Evolutionary conservation across 306 rosid genomes (phyloP).

Genomic region (Urtica urens): DNA sequence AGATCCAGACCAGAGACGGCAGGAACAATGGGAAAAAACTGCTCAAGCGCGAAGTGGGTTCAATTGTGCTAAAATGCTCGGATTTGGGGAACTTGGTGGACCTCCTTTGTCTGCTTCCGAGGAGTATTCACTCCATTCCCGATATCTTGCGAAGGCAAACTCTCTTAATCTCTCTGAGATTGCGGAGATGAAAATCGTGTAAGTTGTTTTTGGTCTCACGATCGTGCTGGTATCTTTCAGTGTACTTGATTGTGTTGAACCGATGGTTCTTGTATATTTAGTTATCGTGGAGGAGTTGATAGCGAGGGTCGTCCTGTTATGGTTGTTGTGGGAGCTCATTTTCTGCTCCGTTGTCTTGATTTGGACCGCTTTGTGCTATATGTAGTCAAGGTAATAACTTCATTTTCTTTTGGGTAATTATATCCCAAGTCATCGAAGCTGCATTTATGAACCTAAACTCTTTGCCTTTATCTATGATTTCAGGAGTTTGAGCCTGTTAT

Average conservation of each 20-base stretch:
- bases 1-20: constrained; percentile 96
- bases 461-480: constrained; percentile 16
- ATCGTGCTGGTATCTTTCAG: constrained; percentile 9
- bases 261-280: constrained; percentile 22
- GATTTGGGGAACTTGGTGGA: constrained; percentile 80
- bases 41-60: constrained; percentile 82
- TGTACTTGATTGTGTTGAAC: not conserved
- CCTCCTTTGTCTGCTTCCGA: constrained; percentile 81
- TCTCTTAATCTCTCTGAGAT: constrained; percentile 84
- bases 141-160: constrained; percentile 96
- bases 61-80: constrained; percentile 71
- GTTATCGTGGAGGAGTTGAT: constrained; percentile 97
- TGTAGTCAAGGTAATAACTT: constrained; percentile 76
- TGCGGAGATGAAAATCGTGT: constrained; percentile 96
- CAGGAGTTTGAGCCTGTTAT: constrained; percentile 97
- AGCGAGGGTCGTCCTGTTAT: constrained; percentile 90
- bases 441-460: not conserved
- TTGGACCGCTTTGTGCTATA: constrained; percentile 80
- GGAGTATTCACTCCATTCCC: constrained; percentile 89
- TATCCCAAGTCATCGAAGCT: not conserved
- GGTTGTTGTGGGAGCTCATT: constrained; percentile 98
- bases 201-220: constrained; percentile 11
- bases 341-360: constrained; percentile 90
- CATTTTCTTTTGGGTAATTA: constrained; percentile 11
- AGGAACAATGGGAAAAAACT: constrained; percentile 95